Percentiles rank a stretch among this genome's conserved stretches.
Evolutionary conservation across 139 green algal genomes (phyloP).

Genomic region (Closterium sp.): DNA sequence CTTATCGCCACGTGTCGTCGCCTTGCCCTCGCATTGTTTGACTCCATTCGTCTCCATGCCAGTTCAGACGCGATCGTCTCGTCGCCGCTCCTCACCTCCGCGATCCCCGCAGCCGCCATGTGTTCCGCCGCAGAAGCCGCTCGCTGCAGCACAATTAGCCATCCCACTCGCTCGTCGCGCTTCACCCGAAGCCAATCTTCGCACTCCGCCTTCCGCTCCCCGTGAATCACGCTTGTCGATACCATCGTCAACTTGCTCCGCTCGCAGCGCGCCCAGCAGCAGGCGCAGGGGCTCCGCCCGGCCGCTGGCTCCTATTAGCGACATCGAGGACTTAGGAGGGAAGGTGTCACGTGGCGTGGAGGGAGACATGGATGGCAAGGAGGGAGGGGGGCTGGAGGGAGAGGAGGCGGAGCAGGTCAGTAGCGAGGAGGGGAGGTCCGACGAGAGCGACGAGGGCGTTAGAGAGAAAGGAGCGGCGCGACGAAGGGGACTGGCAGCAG

Average conservation of each 20-base stretch:
- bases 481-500: neutral
- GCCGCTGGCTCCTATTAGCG: neutral
- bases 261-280: neutral
- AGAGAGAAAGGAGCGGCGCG: neutral
- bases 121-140: neutral
- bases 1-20: neutral
- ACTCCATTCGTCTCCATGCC: neutral
- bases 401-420: neutral
- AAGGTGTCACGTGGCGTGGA: neutral
- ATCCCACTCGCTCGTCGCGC: neutral
- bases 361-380: neutral
- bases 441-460: neutral
- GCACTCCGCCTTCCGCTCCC: neutral
- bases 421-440: neutral
- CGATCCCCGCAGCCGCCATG: neutral
- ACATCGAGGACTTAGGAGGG: neutral
- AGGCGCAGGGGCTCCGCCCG: neutral
- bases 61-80: neutral
- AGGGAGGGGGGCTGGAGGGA: neutral
- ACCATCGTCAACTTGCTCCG: neutral
- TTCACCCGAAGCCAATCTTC: neutral
- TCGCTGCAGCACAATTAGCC: neutral
- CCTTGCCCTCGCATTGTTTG: neutral
- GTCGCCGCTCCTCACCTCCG: neutral
- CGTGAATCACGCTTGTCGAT: neutral